These are phyloP conservation scores for Macrophomina pseudophaseolina DNA, from an alignment of 2,329 filamentous ascomycete species.

Conservation along the genomic window DNA sequence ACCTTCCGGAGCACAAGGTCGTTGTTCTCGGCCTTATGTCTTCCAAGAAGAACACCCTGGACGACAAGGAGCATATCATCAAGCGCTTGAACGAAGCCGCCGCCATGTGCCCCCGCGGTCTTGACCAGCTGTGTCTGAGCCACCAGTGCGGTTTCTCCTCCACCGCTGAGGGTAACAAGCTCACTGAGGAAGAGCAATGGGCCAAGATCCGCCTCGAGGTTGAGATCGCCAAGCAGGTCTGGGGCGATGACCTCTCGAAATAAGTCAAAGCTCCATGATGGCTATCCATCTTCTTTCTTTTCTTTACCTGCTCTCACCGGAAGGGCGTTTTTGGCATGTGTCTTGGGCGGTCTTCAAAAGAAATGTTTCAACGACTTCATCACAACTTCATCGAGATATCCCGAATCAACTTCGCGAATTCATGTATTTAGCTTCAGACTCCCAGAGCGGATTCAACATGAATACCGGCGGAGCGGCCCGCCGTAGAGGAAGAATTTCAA, in stretches of 20 bases:
- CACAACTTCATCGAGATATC: constrained; percentile 17
- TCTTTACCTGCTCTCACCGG: not conserved
- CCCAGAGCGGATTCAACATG: constrained; percentile 1
- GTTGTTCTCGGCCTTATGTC: constrained; percentile 63
- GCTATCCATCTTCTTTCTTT: not conserved
- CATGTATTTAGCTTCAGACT: constrained; percentile 6
- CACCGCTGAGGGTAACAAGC: constrained; percentile 62
- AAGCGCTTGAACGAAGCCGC: constrained; percentile 45
- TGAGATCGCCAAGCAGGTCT: constrained; percentile 63
- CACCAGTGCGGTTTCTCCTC: constrained; percentile 65
- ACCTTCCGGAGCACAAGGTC: constrained; percentile 59
- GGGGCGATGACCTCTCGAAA: constrained; percentile 55
- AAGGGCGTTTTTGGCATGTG: constrained; percentile 7
- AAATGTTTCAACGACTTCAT: constrained; percentile 26
- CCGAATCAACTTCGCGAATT: constrained; percentile 27
- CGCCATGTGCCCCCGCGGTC: constrained; percentile 55
- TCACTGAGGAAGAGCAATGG: constrained; percentile 64
- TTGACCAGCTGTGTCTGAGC: constrained; percentile 61
- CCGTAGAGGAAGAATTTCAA: constrained; percentile 9
- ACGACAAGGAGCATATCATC: constrained; percentile 52
- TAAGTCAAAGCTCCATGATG: not conserved
- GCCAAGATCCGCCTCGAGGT: constrained; percentile 61
- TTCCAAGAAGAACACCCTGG: constrained; percentile 63
- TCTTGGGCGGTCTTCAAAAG: constrained; percentile 6
- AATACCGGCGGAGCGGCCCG: constrained; percentile 9